Evolutionary conservation across 192 early-diverging fungal species (phyloP).

Genomic region (Rhizophagus prolifer): DNA sequence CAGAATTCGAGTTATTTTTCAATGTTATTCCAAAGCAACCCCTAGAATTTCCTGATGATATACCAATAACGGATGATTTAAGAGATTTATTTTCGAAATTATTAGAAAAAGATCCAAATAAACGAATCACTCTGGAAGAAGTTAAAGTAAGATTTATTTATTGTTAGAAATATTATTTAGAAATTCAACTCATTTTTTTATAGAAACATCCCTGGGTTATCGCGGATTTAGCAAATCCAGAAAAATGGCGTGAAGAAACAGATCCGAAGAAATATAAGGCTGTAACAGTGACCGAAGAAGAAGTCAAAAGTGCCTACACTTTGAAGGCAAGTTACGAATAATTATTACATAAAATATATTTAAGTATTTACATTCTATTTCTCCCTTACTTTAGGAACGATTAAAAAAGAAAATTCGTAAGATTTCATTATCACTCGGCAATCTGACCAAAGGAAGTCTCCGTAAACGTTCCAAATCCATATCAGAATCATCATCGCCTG

Average conservation of each 20-base stretch:
- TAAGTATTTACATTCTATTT: background rate
- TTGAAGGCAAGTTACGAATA: constrained; percentile 50
- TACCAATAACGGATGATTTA: constrained; percentile 61
- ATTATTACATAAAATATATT: background rate
- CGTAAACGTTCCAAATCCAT: constrained; percentile 27
- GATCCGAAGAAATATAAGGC: constrained; percentile 69
- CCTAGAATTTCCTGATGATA: constrained; percentile 55
- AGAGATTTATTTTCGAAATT: constrained; percentile 72
- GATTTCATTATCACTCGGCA: constrained; percentile 43
- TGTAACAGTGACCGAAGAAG: constrained; percentile 79
- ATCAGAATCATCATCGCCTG: background rate
- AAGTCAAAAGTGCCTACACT: constrained; percentile 67
- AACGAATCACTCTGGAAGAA: constrained; percentile 82
- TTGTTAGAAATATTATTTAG: background rate
- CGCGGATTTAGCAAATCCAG: constrained; percentile 60
- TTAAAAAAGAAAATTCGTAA: constrained; percentile 44
- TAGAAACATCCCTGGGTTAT: constrained; percentile 88
- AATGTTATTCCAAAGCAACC: constrained; percentile 79
- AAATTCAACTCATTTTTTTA: background rate
- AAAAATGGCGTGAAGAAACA: constrained; percentile 75
- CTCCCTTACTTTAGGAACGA: constrained; percentile 13
- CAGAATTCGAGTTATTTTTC: constrained; percentile 91
- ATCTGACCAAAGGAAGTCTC: constrained; percentile 32
- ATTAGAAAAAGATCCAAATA: constrained; percentile 84
- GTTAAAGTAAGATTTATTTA: constrained; percentile 58